Base-by-base conservation (phyloP, 1,284 basidiomycete species). In the Abortiporus biennis region DNA sequence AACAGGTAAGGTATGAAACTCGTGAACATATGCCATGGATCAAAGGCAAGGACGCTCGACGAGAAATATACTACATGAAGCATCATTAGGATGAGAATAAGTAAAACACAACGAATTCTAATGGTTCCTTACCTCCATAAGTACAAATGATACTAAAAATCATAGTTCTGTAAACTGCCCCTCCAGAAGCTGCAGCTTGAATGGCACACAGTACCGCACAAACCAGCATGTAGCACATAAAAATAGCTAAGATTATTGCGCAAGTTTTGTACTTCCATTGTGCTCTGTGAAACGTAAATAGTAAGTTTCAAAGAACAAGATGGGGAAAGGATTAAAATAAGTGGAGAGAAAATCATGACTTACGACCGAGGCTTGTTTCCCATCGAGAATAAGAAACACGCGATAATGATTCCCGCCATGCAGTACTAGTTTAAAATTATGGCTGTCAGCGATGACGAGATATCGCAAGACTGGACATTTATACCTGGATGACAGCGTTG, bases 311-410 rank as follows among this genome's bases (percentile, higher is more conserved):
- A n/a, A n/a, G n/a, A n/a, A n/a, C n/a, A n/a, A n/a, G n/a, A n/a
- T n/a, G n/a, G n/a, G n/a, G n/a, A n/a, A n/a, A n/a, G n/a, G n/a
- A 8, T 8, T 29, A 29, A 29, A 29, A n/a, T 9, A 8, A 25
- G 9, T 5, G 24, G 16, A 12, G 19, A 25, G 40, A 2, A 4
- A 20, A 31, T 36, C 6, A 32, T 6, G 40, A 61, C 80, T 51
- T 58, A 90, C 78, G 90, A 85, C 64, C 84, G 80, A 1, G 95
- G 95, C 48, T 92, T 84, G 62, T 98, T 99, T 3, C 96, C 95
- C 88, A 99, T 94, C 0, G 92, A 89, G 61, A 99, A 89, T 15
- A 98, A 72, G 71, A 99, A 97, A 54, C 85, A 89, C 0, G 88
- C 84, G 13, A 94, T 75, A 13, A 97, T 75, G 27, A 92, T 77